Conservation (phyloP, 371 early-diverging fungal genomes). For the Mucor lusitanicus region DNA sequence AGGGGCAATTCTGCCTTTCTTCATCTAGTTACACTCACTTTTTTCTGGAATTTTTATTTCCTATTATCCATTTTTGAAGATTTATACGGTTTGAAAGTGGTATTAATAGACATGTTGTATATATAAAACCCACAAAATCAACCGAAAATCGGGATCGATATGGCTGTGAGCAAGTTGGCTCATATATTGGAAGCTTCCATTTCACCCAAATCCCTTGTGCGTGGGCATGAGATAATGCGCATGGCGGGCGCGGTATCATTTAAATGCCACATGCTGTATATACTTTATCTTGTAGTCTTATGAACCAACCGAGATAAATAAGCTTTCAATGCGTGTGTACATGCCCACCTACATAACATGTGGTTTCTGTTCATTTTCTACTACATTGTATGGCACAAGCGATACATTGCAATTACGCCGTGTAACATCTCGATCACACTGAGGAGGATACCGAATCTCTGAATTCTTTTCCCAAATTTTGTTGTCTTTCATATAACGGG, state of each 20-base stretch:
- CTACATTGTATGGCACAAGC: background rate
- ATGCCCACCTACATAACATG: background rate
- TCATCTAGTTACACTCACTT: background rate
- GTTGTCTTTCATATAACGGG: too few relatives aligned
- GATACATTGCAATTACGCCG: background rate
- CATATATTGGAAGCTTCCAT: background rate
- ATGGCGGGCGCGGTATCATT: background rate
- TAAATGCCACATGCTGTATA: background rate
- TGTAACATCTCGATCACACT: background rate
- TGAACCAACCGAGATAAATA: too few relatives aligned
- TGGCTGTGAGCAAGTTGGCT: background rate
- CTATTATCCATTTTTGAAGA: background rate
- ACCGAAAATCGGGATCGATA: background rate
- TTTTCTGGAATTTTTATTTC: background rate
- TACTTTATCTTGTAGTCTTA: too few relatives aligned
- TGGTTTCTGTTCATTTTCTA: background rate
- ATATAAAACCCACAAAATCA: background rate
- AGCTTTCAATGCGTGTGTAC: too few relatives aligned
- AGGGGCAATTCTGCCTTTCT: background rate
- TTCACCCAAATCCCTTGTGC: background rate
- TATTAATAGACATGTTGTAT: background rate
- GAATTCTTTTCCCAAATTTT: background rate
- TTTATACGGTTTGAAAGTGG: background rate
- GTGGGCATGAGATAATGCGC: background rate
- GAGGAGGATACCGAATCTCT: background rate